Conservation (phyloP, 2,329 filamentous ascomycete genomes). For the Aspergillus sp. region DNA sequence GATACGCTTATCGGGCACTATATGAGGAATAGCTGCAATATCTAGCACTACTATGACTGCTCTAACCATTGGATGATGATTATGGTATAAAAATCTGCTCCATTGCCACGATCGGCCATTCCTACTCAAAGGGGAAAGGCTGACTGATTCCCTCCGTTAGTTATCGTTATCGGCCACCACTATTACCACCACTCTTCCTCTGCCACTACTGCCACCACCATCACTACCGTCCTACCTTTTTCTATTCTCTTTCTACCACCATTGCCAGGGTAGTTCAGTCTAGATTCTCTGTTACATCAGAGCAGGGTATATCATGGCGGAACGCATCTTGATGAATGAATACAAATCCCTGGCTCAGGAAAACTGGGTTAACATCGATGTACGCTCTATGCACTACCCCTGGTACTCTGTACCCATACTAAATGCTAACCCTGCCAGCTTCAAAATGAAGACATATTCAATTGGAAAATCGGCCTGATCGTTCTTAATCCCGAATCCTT, state of each 20-base stretch:
- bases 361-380: slow-evolving; percentile 89
- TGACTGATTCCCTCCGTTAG: neutral
- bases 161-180: neutral
- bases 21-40: too few species aligned
- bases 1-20: too few species aligned
- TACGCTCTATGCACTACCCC: slow-evolving; percentile 35
- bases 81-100: too few species aligned
- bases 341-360: slow-evolving; percentile 75
- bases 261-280: too few species aligned
- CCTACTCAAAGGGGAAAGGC: neutral
- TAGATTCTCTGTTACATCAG: neutral
- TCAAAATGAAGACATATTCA: slow-evolving; percentile 73
- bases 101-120: too few species aligned
- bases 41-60: too few species aligned
- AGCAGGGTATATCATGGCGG: slow-evolving; percentile 44
- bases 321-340: slow-evolving; percentile 85
- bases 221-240: too few species aligned
- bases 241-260: too few species aligned
- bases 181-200: neutral
- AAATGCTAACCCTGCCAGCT: slow-evolving; percentile 43
- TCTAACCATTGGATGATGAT: too few species aligned
- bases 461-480: slow-evolving; percentile 83
- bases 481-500: slow-evolving; percentile 86
- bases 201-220: neutral
- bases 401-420: neutral